Conservation (phyloP, 306 rosid genomes). For the Pyrus communis region DNA sequence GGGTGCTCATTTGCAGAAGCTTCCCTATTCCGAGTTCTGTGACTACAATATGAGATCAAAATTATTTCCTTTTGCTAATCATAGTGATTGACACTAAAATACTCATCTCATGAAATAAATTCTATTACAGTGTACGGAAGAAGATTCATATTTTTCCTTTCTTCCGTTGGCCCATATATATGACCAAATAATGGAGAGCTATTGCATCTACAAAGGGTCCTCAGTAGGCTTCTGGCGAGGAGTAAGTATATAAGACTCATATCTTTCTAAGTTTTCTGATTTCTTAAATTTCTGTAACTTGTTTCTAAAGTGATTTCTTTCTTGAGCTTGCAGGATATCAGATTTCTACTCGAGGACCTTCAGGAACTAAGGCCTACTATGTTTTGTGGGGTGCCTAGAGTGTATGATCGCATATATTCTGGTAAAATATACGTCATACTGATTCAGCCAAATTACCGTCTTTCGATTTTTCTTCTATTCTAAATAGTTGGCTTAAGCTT, state of each 20-base stretch:
- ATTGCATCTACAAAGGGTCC: conserved; percentile 71
- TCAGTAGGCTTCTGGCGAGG: conserved; percentile 89
- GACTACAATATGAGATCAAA: not conserved
- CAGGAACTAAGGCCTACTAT: conserved; percentile 70
- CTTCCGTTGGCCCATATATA: conserved; percentile 81
- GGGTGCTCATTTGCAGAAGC: too few species aligned
- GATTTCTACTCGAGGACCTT: conserved; percentile 76
- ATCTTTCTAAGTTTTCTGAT: not conserved
- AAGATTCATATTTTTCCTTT: conserved; percentile 80
- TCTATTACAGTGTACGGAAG: conserved; percentile 48
- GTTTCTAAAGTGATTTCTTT: conserved; percentile 5
- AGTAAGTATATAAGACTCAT: conserved; percentile 34
- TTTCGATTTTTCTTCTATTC: conserved; percentile 5
- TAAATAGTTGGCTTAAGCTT: conserved; percentile 6
- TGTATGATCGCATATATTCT: conserved; percentile 59
- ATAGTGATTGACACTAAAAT: not conserved
- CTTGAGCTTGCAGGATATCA: conserved; percentile 54
- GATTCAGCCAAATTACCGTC: not conserved
- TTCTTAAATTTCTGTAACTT: not conserved
- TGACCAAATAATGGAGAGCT: conserved; percentile 75
- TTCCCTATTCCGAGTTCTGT: not conserved
- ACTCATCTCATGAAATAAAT: not conserved
- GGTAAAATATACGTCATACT: conserved; percentile 30
- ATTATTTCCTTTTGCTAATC: not conserved
- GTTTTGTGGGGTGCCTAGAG: conserved; percentile 89